Percentiles rank a stretch among this genome's conserved stretches.
phyloP scores from a whole-genome alignment of 371 early-diverging fungal species.

The Neoconidiobolus thromboides region DNA sequence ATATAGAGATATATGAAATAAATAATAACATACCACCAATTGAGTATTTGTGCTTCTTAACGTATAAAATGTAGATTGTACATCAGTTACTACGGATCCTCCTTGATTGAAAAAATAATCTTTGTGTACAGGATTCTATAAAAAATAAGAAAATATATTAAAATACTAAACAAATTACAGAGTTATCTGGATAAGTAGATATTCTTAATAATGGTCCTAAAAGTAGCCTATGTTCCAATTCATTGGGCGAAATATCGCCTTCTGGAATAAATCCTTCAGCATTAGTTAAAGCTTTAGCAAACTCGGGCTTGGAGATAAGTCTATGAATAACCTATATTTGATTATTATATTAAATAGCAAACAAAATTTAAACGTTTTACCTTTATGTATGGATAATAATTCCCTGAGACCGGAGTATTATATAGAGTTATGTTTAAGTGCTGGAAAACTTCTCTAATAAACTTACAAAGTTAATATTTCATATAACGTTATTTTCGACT shows the following conservation, averaged over 20 bases:
- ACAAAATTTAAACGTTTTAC: neutral
- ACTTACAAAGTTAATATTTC: neutral
- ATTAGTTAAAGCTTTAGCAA: conserved; percentile 19
- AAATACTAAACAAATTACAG: conserved; percentile 1
- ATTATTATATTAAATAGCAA: conserved; percentile 15
- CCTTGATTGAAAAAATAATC: conserved; percentile 6
- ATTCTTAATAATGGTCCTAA: conserved; percentile 55
- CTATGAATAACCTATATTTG: neutral
- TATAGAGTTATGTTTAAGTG: neutral
- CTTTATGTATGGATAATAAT: neutral
- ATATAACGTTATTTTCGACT: neutral
- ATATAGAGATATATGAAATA: neutral
- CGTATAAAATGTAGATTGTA: conserved; percentile 34
- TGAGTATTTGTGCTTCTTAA: conserved; percentile 45
- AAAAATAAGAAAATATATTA: neutral
- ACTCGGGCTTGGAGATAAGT: conserved; percentile 11
- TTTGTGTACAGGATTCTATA: neutral
- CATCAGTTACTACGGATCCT: conserved; percentile 26
- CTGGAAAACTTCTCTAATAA: neutral
- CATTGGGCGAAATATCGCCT: conserved; percentile 21
- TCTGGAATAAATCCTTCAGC: conserved; percentile 40
- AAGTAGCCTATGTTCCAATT: conserved; percentile 40
- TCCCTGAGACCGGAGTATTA: neutral
- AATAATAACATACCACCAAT: conserved; percentile 22
- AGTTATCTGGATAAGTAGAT: conserved; percentile 36